Evolutionary conservation across 257 asterid species (phyloP).

Genomic region (Fraxinus cuspidata): DNA sequence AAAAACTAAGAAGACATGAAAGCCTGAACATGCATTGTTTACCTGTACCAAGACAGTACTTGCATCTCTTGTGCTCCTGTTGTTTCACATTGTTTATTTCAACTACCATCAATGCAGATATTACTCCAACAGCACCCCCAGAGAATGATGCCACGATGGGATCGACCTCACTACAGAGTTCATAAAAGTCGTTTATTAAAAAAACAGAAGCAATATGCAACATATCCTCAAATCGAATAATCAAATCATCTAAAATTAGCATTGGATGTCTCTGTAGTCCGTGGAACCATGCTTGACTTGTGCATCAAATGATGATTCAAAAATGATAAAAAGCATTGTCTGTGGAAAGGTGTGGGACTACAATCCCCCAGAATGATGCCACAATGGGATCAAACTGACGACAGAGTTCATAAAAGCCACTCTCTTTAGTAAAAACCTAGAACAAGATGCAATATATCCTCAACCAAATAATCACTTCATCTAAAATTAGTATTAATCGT

Average conservation of each 20-base stretch:
- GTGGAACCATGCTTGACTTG: neutral
- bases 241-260: neutral
- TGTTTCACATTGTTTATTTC: conserved; percentile 96
- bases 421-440: neutral
- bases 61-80: conserved; percentile 98
- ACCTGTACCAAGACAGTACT: conserved; percentile 98
- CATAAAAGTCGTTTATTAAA: neutral
- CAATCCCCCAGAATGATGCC: conserved; percentile 79
- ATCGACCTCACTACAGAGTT: conserved; percentile 14
- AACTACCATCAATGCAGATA: conserved; percentile 96
- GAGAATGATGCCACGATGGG: conserved; percentile 98
- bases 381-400: conserved; percentile 56
- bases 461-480: neutral
- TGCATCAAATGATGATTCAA: neutral
- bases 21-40: conserved; percentile 11
- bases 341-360: neutral
- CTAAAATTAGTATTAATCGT: neutral
- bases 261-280: neutral
- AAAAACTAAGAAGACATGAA: neutral
- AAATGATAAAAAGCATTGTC: neutral
- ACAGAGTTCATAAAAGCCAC: neutral
- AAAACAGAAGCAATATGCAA: neutral
- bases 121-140: conserved; percentile 98
- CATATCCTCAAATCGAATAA: neutral
- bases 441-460: conserved; percentile 6